Evolutionary conservation across 75 land plant species (phyloP).

Genomic region (Isoetes taiwanensis): DNA sequence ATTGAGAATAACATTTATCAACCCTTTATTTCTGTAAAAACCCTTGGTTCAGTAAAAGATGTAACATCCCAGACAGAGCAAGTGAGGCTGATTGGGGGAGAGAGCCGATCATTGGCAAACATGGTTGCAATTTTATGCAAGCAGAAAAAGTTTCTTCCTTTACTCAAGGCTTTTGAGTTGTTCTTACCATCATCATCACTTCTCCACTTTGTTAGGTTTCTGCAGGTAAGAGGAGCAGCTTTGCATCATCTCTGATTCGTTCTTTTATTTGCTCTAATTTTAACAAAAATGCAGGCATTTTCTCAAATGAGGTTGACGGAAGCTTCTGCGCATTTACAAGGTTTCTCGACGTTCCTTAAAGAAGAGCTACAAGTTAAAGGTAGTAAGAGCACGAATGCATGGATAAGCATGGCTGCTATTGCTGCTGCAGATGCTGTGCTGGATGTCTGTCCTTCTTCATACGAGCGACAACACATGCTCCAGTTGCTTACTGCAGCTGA

Average conservation of each 20-base stretch:
- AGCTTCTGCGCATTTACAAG: conserved; percentile 73
- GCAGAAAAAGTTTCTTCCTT: conserved; percentile 72
- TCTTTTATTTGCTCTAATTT: background rate
- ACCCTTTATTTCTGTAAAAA: too few relatives aligned
- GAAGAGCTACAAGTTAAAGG: conserved; percentile 50
- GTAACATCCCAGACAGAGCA: background rate
- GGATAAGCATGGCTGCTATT: conserved; percentile 64
- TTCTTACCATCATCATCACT: conserved; percentile 87
- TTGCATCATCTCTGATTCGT: background rate
- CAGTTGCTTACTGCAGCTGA: conserved; percentile 85
- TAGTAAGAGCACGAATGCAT: conserved; percentile 31
- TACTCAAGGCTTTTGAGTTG: conserved; percentile 91
- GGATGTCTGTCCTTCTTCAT: conserved; percentile 73
- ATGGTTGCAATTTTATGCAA: conserved; percentile 94
- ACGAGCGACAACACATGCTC: conserved; percentile 77
- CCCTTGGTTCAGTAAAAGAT: too few relatives aligned
- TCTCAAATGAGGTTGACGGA: conserved; percentile 93
- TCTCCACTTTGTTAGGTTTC: conserved; percentile 76
- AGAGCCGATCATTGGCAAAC: conserved; percentile 53
- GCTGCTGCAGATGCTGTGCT: conserved; percentile 88
- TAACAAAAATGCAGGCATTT: conserved; percentile 55
- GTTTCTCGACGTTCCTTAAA: conserved; percentile 67
- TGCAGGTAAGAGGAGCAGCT: conserved; percentile 49
- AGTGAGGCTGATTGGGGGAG: conserved; percentile 24
- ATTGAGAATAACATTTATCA: too few relatives aligned